Evolutionary conservation across 192 early-diverging fungal genomes (phyloP).

Genomic region (Dimargaris verticillata): DNA sequence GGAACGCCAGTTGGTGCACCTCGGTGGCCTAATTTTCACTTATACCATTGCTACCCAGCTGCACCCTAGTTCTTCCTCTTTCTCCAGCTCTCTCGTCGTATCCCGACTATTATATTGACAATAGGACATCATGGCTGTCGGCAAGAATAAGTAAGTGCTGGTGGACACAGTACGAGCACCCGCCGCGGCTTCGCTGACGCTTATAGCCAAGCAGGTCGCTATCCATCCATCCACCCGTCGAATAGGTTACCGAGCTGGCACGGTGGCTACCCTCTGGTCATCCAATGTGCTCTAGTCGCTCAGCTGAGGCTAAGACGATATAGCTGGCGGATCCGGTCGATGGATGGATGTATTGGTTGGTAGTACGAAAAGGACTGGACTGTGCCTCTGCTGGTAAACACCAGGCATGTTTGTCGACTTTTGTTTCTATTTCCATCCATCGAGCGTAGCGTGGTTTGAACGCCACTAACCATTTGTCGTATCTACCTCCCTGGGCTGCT

Average conservation of each 20-base stretch:
- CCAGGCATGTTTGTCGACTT: neutral
- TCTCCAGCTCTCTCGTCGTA: too few species aligned
- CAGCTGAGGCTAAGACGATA: neutral
- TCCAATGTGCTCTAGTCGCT: neutral
- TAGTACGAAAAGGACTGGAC: neutral
- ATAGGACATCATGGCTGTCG: conserved; percentile 55
- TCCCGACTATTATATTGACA: too few species aligned
- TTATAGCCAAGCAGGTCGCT: neutral
- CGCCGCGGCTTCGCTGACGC: neutral
- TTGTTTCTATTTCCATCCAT: neutral
- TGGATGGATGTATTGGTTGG: neutral
- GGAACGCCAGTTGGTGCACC: too few species aligned
- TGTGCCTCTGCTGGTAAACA: neutral
- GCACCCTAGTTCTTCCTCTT: too few species aligned
- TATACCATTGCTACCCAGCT: too few species aligned
- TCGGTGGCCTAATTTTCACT: too few species aligned
- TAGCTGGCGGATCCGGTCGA: neutral
- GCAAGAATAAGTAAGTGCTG: conserved; percentile 65
- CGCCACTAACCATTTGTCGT: too few species aligned
- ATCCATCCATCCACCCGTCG: neutral
- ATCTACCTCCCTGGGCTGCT: neutral
- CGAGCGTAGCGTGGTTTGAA: too few species aligned
- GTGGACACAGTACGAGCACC: conserved; percentile 1
- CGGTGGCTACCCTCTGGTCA: neutral
- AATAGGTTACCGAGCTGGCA: neutral